Evolutionary conservation across 1,284 basidiomycete genomes (phyloP), one percentile per base, ranked within the genome.

Genomic region (Moesziomyces sp.): DNA sequence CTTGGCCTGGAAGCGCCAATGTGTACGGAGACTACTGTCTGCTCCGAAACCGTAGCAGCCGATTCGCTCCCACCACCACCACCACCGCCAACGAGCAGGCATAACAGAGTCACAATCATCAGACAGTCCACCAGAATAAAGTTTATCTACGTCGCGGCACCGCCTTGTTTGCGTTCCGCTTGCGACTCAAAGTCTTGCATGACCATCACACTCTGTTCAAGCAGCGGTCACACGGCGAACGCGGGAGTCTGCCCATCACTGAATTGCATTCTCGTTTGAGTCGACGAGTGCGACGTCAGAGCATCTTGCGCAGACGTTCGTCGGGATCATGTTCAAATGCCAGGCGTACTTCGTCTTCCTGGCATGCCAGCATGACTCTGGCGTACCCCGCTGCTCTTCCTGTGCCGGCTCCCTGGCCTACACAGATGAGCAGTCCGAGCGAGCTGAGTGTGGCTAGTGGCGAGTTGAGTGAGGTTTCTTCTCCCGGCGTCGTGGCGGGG

Each of bases 281-380:
- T 13, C 11, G 10, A 33, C 30, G 13, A 33, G 10, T 13, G 10
- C 13, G 44, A 1, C 3, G 30, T 42, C 46, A 78, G 35, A 78
- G 61, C 70, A 78, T 76, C 64, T 74, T 76, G 16, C 76, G 44
- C 21, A 79, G 33, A 21, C 77, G 26, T 21, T 70, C 59, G 46
- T 82, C 80, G 13, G 60, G 57, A 46, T 76, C 76, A 24, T 74
- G 61, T 50, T 76, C 73, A 24, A 82, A 67, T 5, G 79, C 80
- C 13, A 78, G 48, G 6, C 79, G 61, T 11, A 81, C 72, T 33
- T 83, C 82, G 44, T 83, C 82, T 57, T 83, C 82, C 44, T 76
- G 72, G 19, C 76, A 72, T 5, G 72, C 74, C 21, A 83, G 43
- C 67, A 82, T 60, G 28, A 81, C 55, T 10, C 81, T 68, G 4